Evolutionary conservation across 2,329 filamentous ascomycete genomes (phyloP), one percentile per base, ranked within the genome.

Genomic region (Aspergillus sp.): DNA sequence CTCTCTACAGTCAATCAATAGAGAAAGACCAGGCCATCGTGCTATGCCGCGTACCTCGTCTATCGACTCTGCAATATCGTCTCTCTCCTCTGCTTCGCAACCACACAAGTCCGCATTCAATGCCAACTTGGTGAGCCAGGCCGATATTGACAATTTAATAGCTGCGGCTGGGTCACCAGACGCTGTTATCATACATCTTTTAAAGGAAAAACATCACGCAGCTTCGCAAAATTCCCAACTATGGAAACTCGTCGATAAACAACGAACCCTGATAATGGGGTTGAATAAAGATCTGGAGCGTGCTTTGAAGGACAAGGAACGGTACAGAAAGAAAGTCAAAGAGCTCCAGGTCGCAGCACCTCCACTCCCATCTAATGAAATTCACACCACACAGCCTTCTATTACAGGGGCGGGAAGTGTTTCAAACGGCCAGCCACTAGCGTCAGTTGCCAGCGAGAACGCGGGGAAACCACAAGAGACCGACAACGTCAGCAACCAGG

Each of bases 171-270:
- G 93, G 50, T 96, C 91, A 52, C 83, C 93, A 15, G 93, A 99
- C 71, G 90, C 90, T 5, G 89, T 96, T 5, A 91, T 99, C 59
- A 85, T 91, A 65, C 91, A 95, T 67, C 79, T 99, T 49, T 78
- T 97, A 62, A 96, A 90, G 71, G 95, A 99, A 71, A 98, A 97
- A 74, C 87, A 93, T 62, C 89, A 91, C 48, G 89, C 92, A 54
- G 85, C 90, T 5, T 89, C 91, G 64, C 95, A 98, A 70, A 98
- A 98, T 71, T 82, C 88, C 17, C 93, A 99, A 72, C 78, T 99
- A 67, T 99, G 95, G 95, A 88, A 92, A 50, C 78, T 99, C 47
- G 92, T 99, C 49, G 93, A 98, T 73, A 98, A 99, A 78, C 95
- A 99, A 74, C 84, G 93, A 61, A 87, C 91, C 15, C 93, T 99